Conservation (phyloP, 305 asterid genomes). For the Fraxinus greggii region DNA sequence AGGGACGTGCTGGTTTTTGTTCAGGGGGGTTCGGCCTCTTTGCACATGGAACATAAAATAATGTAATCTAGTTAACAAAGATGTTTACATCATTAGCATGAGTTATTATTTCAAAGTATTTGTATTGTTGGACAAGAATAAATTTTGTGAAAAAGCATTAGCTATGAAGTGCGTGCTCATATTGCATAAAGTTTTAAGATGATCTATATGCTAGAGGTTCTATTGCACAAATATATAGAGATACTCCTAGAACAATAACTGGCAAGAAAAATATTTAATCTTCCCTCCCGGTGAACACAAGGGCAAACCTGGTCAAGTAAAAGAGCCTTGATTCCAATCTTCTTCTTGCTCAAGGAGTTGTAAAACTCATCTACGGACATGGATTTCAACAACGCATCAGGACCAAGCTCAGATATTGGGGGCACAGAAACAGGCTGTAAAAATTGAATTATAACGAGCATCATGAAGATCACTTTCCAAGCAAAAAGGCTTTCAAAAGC, state of each 20-base stretch:
- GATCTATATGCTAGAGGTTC: slow-evolving; percentile 6
- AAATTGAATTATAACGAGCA: slow-evolving; percentile 22
- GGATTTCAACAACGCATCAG: slow-evolving; percentile 85
- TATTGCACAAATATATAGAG: neutral
- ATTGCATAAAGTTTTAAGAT: slow-evolving; percentile 7
- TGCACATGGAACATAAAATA: neutral
- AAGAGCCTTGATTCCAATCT: slow-evolving; percentile 85
- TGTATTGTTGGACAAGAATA: neutral
- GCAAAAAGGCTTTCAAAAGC: slow-evolving; percentile 10
- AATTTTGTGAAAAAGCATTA: neutral
- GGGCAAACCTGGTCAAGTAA: slow-evolving; percentile 90
- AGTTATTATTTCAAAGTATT: neutral
- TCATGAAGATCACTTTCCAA: slow-evolving; percentile 16
- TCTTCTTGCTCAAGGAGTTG: slow-evolving; percentile 70
- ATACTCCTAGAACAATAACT: neutral
- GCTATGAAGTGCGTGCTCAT: neutral
- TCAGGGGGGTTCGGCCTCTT: slow-evolving; percentile 1
- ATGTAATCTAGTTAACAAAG: slow-evolving; percentile 2
- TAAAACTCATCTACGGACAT: slow-evolving; percentile 60
- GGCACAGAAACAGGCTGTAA: slow-evolving; percentile 76
- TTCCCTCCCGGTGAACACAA: neutral
- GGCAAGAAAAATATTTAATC: neutral
- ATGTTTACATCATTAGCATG: slow-evolving; percentile 2
- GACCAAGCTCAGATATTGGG: slow-evolving; percentile 96
- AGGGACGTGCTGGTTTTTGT: neutral